Evolutionary conservation across 495 filamentous ascomycete species (phyloP), one percentile per base, ranked within the genome.

Genomic region (Aspergillus sparsus): DNA sequence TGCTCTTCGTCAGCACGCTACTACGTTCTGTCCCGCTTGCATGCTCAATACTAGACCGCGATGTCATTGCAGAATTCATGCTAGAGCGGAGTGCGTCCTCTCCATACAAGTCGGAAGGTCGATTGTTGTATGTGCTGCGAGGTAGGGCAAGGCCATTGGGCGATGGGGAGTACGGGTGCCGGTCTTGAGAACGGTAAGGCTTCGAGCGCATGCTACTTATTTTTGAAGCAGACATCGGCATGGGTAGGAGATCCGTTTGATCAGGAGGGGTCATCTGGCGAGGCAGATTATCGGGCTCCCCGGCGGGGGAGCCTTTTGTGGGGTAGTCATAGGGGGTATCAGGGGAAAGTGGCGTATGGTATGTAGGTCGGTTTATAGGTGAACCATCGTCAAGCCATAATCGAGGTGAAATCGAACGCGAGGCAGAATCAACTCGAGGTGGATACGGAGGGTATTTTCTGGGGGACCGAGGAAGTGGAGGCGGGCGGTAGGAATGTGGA

Each of bases 1-100:
- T 94, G 58, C 84, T 83, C 63, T 89, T 92, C 0, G 91, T 93
- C 56, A 88, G 64, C 31, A 96, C 80, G 69, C 91, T 95, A 68
- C 89, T 93, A 36, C 89, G 80, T 65, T 93, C 90, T 2, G 92
- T 94, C 13, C 81, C 84, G 32, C 84, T 82, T 1, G 83, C 81
- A 9, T 87, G 88, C 37, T 89, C 78, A 35, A 83, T 84, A 50
- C 88, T 91, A 1, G 90, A 92, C 16, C 80, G 77, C 11, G 87
- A 88, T 6, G 86, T 89, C 68, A 84, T 70, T 64, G 78, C 79
- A 67, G 91, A 93, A 50, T 89, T 86, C 65, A 87, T 83, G 65
- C 90, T 93, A 0, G 86, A 85, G 15, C 90, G 83, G 9, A 86
- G 74, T 53, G 85, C 84, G 36, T 87, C 83, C 60, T 82, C 71